Base-by-base conservation (phyloP, 1,284 basidiomycete genomes). In the Ustilago shanxiensis region DNA sequence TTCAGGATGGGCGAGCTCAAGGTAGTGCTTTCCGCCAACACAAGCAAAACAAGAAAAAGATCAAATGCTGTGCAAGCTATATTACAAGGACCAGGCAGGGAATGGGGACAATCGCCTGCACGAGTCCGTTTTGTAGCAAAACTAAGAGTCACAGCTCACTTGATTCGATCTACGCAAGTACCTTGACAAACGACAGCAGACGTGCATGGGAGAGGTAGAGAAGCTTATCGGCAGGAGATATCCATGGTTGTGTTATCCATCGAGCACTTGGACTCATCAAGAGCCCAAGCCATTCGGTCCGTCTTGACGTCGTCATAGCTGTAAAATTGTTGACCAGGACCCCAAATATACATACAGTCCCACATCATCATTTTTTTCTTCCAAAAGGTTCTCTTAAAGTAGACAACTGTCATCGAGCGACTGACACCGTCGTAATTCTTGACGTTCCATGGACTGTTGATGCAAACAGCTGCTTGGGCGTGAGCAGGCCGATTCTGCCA, bases 261-360 rank as follows among this genome's bases (percentile, higher is more conserved):
- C 2, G 53, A 44, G 33, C 65, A 66, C 31, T 57, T 60, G 1
- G 18, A 45, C 2, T 56, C 58, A n/a, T 66, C 65, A n/a, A 60
- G 2, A 1, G 20, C 11, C 39, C 41, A 59, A 26, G 58, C 52
- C 50, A 66, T 53, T 3, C 26, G 44, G 10, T 60, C 65, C 1
- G 10, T 20, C 2, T 57, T n/a, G 24, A 52, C 47, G n/a, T 56
- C 58, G 24, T 57, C 58, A 2, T 35, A 22, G 37, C 45, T 60
- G 31, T 55, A 57, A 2, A 55, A 56, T 11, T 55, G 58, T 22
- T 66, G 58, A n/a, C 52, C 56, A 8, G 63, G 63, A 9, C 58
- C 65, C 45, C 52, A 60, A 20, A 66, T 50, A 28, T 66, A 66
- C 29, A 66, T 6, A 22, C 65, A 66, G 13, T 66, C 64, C 62